Evolutionary conservation across 768 basidiomycete genomes (phyloP).

Genomic region (Phanerochaete sordida): DNA sequence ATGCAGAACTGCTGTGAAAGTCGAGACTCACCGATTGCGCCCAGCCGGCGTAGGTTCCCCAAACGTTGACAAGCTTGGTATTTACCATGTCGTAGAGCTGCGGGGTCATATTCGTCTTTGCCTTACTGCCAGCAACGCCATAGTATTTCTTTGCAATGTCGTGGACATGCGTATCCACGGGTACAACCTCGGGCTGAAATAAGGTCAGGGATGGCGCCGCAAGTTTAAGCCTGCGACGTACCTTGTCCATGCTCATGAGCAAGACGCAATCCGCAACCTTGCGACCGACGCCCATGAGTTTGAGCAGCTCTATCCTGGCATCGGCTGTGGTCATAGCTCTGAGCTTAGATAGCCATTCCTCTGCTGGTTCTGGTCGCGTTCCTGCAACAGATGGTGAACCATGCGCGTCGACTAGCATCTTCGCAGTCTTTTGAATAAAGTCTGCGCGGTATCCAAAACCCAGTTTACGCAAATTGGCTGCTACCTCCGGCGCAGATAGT

Average conservation of each 20-base stretch:
- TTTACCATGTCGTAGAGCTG: conserved; percentile 75
- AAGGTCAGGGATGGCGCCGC: background rate
- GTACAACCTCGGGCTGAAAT: conserved; percentile 74
- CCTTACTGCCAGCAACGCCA: conserved; percentile 49
- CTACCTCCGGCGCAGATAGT: conserved; percentile 56
- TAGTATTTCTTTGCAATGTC: conserved; percentile 85
- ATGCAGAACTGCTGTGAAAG: background rate
- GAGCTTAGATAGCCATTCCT: conserved; percentile 57
- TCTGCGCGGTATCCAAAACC: conserved; percentile 96
- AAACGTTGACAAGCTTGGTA: conserved; percentile 53
- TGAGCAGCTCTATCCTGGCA: conserved; percentile 74
- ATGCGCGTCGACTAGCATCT: conserved; percentile 66
- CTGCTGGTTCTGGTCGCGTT: conserved; percentile 41
- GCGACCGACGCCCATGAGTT: conserved; percentile 87
- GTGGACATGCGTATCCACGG: conserved; percentile 94
- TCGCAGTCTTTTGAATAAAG: conserved; percentile 81
- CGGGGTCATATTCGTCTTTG: conserved; percentile 65
- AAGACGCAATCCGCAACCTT: conserved; percentile 97
- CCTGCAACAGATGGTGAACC: conserved; percentile 17
- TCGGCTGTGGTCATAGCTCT: conserved; percentile 45
- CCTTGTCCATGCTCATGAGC: conserved; percentile 91
- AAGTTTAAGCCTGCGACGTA: conserved; percentile 27
- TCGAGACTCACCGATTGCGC: conserved; percentile 67
- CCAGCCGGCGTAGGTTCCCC: conserved; percentile 91
- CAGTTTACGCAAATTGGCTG: conserved; percentile 64